Base-by-base conservation (phyloP, 2,329 filamentous ascomycete species). In the Juglanconis oblonga region DNA sequence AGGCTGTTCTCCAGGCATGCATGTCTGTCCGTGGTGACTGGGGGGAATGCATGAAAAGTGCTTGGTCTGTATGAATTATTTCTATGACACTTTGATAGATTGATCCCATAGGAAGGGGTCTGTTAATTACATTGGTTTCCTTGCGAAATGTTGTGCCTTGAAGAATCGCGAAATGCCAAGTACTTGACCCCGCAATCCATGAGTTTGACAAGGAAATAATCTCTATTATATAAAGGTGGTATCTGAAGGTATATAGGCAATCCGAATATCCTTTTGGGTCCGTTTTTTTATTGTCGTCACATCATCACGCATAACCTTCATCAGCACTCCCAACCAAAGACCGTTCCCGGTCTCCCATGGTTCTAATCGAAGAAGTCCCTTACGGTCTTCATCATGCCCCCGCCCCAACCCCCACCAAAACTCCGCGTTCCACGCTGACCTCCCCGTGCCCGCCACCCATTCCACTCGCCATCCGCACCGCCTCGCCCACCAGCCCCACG, bases 401-500 rank as follows among this genome's bases (percentile, higher is more conserved):
- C 56, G 55, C 62, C 62, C 58, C 65, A 64, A 17, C 66, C 65
- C 11, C 64, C 60, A n/a, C 64, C 62, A 13, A 62, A 62, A 29
- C 67, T 57, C 69, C 70, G 48, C 68, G 73, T 66, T 77, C 72
- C 58, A 80, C 65, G 55, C 69, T 62, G 5, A 65, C 64, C 40
- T 55, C 61, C 36, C 64, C 62, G 32, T 66, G 61, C 38, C 65
- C 64, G 10, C 66, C 64, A 40, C 69, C 68, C 51, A 69, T 62
- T 48, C 70, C 74, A 40, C 73, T 73, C 5, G 81, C 81, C 79
- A 85, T 81, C 66, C 78, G 76, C 58, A 85, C 76, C 48, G 83
- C 83, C 68, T 86, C 82, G 64, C 80, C 75, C 44, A 85, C 77
- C 35, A 84, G 71, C 14, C 83, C 81, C 0, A 49, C 50, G 35